These are phyloP conservation scores for Penicillium daleae DNA, from an alignment of 495 filamentous ascomycete species.

Conservation along the genomic window DNA sequence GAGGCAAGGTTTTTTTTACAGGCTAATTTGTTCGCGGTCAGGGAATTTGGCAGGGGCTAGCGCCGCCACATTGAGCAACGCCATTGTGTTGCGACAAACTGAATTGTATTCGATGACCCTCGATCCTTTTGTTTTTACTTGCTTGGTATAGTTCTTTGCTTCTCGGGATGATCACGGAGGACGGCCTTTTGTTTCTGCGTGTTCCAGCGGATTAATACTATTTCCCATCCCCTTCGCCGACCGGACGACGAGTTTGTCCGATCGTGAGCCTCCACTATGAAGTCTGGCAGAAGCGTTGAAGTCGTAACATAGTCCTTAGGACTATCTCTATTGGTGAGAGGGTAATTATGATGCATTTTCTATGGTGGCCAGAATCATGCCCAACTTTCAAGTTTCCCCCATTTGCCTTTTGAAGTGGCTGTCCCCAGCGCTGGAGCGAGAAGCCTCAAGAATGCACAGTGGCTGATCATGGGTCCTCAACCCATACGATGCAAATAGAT, in stretches of 20 bases:
- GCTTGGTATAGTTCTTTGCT: slow-evolving; percentile 35
- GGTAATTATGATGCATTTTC: neutral
- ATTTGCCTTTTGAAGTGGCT: neutral
- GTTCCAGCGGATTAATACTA: slow-evolving; percentile 54
- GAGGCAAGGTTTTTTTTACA: slow-evolving; percentile 41
- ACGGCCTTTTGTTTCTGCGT: slow-evolving; percentile 57
- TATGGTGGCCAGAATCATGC: neutral
- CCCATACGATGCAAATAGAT: too few relatives aligned
- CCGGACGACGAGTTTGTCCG: slow-evolving; percentile 20
- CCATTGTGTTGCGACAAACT: slow-evolving; percentile 36
- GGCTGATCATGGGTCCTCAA: too few relatives aligned
- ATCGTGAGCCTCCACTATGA: slow-evolving; percentile 5
- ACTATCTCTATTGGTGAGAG: neutral
- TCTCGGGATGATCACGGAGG: slow-evolving; percentile 45
- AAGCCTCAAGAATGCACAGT: neutral
- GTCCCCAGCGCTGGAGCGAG: neutral
- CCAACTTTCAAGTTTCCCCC: neutral
- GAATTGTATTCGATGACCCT: slow-evolving; percentile 8
- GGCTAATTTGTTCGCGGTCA: slow-evolving; percentile 46
- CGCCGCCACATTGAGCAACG: slow-evolving; percentile 42
- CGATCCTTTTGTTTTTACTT: slow-evolving; percentile 16
- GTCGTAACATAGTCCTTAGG: neutral
- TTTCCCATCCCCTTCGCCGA: slow-evolving; percentile 43
- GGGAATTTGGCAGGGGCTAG: slow-evolving; percentile 47
- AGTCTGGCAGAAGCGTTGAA: neutral